These are phyloP conservation scores for Cryptococcus sp. DNA, from an alignment of 1,284 basidiomycete genomes.

Conservation along the genomic window DNA sequence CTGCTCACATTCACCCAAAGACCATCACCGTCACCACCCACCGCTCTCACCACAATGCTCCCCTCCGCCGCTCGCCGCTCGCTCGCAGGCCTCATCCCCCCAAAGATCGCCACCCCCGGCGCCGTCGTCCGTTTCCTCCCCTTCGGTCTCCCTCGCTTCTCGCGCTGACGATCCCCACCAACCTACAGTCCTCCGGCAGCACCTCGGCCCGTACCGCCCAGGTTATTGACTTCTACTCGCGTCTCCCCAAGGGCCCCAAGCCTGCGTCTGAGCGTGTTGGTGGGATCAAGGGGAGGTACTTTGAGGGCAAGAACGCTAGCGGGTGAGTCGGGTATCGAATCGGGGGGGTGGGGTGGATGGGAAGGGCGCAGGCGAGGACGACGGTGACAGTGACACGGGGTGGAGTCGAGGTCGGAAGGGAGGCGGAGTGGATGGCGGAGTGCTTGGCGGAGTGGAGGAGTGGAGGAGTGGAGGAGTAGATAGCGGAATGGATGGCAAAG, in stretches of 20 bases:
- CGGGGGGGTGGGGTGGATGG: not conserved
- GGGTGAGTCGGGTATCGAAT: conserved; percentile 50
- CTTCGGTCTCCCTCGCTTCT: not conserved
- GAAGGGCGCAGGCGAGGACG: not conserved
- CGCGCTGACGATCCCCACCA: conserved; percentile 2
- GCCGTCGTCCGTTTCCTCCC: conserved; percentile 63
- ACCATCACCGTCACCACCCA: conserved; percentile 17
- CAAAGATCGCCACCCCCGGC: conserved; percentile 88
- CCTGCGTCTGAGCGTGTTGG: conserved; percentile 62
- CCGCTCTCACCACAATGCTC: conserved; percentile 58
- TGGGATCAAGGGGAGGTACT: conserved; percentile 69
- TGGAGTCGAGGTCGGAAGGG: not conserved
- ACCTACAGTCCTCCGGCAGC: conserved; percentile 63
- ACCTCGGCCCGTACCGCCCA: conserved; percentile 69
- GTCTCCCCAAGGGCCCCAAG: conserved; percentile 68
- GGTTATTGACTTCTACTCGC: conserved; percentile 91
- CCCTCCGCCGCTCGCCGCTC: conserved; percentile 76
- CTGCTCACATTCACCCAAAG: conserved; percentile 3
- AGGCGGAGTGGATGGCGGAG: not conserved
- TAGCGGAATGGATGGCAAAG: not conserved
- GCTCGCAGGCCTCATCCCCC: conserved; percentile 78
- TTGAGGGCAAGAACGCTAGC: conserved; percentile 79
- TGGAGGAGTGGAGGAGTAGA: not conserved
- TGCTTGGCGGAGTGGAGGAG: no score
- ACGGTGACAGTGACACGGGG: not conserved